Conservation (phyloP, 164 flowering plant species). For the Vitis vinifera region ASM3070453v1 NC_081812.1:22712001-22712500, state of each 20-base stretch:
- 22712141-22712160: slow-evolving; percentile 66
- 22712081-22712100: too few species aligned
- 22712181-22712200: slow-evolving; percentile 97
- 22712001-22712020: too few species aligned
- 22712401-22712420: slow-evolving; percentile 58
- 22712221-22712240: slow-evolving; percentile 84
- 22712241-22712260: slow-evolving; percentile 95
- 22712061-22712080: too few species aligned
- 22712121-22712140: neutral
- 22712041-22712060: too few species aligned
- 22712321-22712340: slow-evolving; percentile 90
- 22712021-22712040: too few species aligned
- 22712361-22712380: slow-evolving; percentile 73
- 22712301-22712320: slow-evolving; percentile 70
- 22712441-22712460: slow-evolving; percentile 74
- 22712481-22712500: too few species aligned
- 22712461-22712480: slow-evolving; percentile 42
- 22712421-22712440: slow-evolving; percentile 75
- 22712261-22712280: slow-evolving; percentile 98
- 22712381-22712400: slow-evolving; percentile 79
- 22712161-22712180: slow-evolving; percentile 98
- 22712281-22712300: slow-evolving; percentile 98
- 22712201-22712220: slow-evolving; percentile 74
- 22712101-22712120: neutral
- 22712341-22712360: slow-evolving; percentile 97